Percentiles rank a stretch among this genome's conserved stretches.
phyloP scores from a whole-genome alignment of 2,329 filamentous ascomycete species.

The Verticillium alfalfae region DNA sequence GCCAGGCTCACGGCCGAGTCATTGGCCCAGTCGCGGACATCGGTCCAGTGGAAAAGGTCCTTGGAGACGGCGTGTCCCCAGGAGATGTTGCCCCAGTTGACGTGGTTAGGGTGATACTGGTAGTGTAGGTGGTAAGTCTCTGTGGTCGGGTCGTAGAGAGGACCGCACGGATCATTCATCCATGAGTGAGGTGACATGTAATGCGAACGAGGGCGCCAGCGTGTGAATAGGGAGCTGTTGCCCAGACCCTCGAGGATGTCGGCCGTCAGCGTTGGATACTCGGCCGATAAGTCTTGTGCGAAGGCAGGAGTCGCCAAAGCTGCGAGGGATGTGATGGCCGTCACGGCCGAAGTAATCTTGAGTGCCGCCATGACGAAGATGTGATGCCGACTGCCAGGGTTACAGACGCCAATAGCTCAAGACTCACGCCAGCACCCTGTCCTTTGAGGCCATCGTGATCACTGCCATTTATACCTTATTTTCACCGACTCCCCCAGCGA shows the following conservation, averaged over 20 bases:
- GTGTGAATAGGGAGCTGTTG: constrained; percentile 12
- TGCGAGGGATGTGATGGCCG: constrained; percentile 8
- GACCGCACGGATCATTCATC: constrained; percentile 61
- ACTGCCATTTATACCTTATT: neutral
- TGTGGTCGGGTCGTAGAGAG: constrained; percentile 47
- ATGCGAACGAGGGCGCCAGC: constrained; percentile 25
- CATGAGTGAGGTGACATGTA: constrained; percentile 47
- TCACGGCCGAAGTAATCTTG: constrained; percentile 9
- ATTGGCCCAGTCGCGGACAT: constrained; percentile 8
- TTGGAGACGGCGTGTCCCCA: constrained; percentile 62
- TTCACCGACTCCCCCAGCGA: too few relatives aligned
- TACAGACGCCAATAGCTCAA: neutral
- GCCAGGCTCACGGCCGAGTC: constrained; percentile 10
- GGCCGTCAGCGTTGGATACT: constrained; percentile 3
- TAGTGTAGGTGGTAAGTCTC: constrained; percentile 62
- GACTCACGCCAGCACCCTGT: neutral
- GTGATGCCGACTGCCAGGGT: neutral
- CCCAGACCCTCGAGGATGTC: constrained; percentile 7
- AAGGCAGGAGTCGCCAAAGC: constrained; percentile 4
- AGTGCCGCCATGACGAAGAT: constrained; percentile 6
- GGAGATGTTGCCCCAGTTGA: constrained; percentile 53
- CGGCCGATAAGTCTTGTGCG: constrained; percentile 1
- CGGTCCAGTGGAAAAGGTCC: constrained; percentile 56
- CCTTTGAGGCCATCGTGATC: neutral
- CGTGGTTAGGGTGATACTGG: constrained; percentile 40